These are phyloP conservation scores for Eimeria necatrix DNA, from an alignment of 169 alveolate genomes.

Conservation along the genomic window DNA sequence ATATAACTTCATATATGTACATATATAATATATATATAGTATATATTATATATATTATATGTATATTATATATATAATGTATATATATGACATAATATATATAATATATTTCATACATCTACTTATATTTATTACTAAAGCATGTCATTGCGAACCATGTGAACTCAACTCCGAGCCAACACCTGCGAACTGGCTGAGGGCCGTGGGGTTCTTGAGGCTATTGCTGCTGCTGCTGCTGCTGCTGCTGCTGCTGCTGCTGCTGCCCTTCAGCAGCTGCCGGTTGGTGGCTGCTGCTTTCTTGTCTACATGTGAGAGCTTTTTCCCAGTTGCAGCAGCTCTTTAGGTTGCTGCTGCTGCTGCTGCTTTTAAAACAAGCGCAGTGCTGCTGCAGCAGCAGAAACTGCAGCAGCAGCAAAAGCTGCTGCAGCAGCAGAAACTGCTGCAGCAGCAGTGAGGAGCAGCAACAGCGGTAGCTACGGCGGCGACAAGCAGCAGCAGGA, in stretches of 20 bases:
- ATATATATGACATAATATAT: neutral
- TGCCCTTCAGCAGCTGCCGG: neutral
- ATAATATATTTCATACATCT: neutral
- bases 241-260: neutral
- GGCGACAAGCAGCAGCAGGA: too few relatives aligned
- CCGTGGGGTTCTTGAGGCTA: too few relatives aligned
- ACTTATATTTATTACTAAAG: neutral
- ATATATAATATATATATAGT: too few relatives aligned
- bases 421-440: neutral
- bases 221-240: neutral
- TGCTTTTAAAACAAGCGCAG: neutral
- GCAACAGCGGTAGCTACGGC: neutral
- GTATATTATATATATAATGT: too few relatives aligned
- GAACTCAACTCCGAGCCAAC: too few relatives aligned
- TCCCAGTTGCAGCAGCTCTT: neutral
- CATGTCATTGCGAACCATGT: too few relatives aligned
- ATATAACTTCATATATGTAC: too few relatives aligned
- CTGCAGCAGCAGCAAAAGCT: neutral
- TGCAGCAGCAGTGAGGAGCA: neutral
- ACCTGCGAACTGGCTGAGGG: too few relatives aligned
- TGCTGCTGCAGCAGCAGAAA: neutral
- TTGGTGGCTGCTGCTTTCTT: neutral
- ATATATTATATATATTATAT: too few relatives aligned
- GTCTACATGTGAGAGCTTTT: neutral
- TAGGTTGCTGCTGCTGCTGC: neutral